A percentile compares a stretch with the other conserved stretches of the same genome.
phyloP scores from a whole-genome alignment of 352 stramenopile genomes.

The Globisporangium recalcitrans region DNA sequence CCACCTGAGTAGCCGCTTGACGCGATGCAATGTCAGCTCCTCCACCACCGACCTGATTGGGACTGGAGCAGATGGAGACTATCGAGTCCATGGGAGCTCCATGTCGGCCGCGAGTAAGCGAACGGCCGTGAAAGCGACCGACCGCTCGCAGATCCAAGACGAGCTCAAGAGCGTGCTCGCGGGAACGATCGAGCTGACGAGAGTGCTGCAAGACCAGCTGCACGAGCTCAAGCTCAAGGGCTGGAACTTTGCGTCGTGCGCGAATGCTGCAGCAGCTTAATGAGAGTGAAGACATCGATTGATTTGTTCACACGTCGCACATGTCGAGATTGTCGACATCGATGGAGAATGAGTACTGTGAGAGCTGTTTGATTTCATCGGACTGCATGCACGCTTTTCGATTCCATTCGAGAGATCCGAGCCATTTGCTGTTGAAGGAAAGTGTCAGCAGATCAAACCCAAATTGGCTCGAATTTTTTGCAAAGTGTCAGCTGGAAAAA shows the following conservation, averaged over 20 bases:
- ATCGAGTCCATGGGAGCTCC: conserved; percentile 3
- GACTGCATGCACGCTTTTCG: too few species aligned
- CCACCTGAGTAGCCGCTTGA: background rate
- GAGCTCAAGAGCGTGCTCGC: conserved; percentile 61
- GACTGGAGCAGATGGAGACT: background rate
- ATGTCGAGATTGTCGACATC: too few species aligned
- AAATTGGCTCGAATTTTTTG: too few species aligned
- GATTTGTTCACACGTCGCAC: too few species aligned
- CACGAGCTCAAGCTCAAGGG: conserved; percentile 78
- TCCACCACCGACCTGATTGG: conserved; percentile 2
- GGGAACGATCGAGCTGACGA: conserved; percentile 63
- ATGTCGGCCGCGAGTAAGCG: conserved; percentile 14
- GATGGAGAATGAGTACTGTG: too few species aligned
- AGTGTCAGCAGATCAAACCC: too few species aligned
- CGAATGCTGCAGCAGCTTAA: conserved; percentile 7
- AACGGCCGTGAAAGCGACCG: conserved; percentile 27
- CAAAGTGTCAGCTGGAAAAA: too few species aligned
- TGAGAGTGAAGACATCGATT: conserved; percentile 2
- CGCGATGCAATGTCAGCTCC: background rate
- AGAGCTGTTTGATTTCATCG: too few species aligned
- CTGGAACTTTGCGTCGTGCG: conserved; percentile 54
- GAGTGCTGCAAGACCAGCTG: conserved; percentile 67
- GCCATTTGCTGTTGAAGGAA: too few species aligned
- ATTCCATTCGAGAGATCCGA: too few species aligned
- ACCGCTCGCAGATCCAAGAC: conserved; percentile 60